Evolutionary conservation across 371 early-diverging fungal genomes (phyloP).

Genomic region (Mucor velutinosus): DNA sequence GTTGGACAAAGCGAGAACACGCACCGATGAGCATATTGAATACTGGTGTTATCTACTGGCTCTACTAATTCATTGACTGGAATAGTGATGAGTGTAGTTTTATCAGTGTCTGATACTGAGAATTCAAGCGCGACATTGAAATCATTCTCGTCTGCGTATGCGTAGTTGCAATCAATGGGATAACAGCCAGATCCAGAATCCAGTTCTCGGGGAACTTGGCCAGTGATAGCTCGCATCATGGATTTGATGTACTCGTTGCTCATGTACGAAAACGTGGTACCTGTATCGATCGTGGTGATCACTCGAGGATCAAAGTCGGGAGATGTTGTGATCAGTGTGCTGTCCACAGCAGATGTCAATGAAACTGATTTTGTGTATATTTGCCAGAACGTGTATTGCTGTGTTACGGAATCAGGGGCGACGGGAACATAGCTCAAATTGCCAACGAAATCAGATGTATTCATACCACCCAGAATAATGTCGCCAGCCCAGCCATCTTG

Average conservation of each 20-base stretch:
- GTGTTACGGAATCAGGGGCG: background rate
- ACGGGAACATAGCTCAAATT: slow-evolving; percentile 47
- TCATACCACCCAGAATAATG: slow-evolving; percentile 61
- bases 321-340: background rate
- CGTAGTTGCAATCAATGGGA: slow-evolving; percentile 26
- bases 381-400: background rate
- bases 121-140: slow-evolving; percentile 12
- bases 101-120: slow-evolving; percentile 16
- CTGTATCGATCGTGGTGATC: slow-evolving; percentile 20
- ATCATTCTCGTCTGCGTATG: slow-evolving; percentile 14
- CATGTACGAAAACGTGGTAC: slow-evolving; percentile 48
- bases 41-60: slow-evolving; percentile 27
- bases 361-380: slow-evolving; percentile 22
- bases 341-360: slow-evolving; percentile 33
- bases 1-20: slow-evolving; percentile 45
- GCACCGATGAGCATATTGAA: slow-evolving; percentile 24
- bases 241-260: slow-evolving; percentile 5
- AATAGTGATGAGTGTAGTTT: slow-evolving; percentile 19
- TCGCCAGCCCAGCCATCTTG: slow-evolving; percentile 38
- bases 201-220: background rate
- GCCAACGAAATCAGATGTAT: slow-evolving; percentile 52
- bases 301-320: slow-evolving; percentile 19
- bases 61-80: slow-evolving; percentile 39
- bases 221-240: slow-evolving; percentile 19
- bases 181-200: background rate